phyloP scores from a whole-genome alignment of 2,329 filamentous ascomycete species.

The Pestalotiopsis sp. region DNA sequence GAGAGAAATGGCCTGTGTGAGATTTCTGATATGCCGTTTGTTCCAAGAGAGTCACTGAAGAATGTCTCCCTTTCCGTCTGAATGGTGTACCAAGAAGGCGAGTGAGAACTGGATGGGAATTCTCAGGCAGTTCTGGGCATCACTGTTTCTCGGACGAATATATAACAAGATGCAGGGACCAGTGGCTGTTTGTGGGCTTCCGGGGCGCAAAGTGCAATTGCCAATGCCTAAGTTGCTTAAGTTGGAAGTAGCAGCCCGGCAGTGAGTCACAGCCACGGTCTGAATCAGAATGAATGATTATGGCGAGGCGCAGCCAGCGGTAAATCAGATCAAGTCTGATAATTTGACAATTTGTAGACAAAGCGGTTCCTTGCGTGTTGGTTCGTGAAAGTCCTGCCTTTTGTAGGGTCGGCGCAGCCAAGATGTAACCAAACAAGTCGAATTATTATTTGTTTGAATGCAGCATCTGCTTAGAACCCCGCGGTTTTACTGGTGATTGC shows the following conservation, averaged over 20 bases:
- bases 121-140: too few species aligned
- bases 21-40: background rate
- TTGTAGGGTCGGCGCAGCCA: background rate
- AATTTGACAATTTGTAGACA: background rate
- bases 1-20: background rate
- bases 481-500: slow-evolving; percentile 8
- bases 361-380: background rate
- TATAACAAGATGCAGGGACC: too few species aligned
- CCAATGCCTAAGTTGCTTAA: background rate
- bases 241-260: background rate
- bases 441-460: background rate
- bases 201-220: too few species aligned
- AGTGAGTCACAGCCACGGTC: background rate
- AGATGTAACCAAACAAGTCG: background rate
- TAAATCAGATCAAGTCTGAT: background rate
- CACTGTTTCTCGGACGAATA: too few species aligned
- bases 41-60: too few species aligned
- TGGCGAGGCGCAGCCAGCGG: background rate
- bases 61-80: too few species aligned
- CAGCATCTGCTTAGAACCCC: slow-evolving; percentile 3
- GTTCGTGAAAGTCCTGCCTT: background rate
- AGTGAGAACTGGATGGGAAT: too few species aligned
- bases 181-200: too few species aligned
- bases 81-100: too few species aligned
- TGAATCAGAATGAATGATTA: background rate